Conservation (phyloP, 768 basidiomycete species). For the Mycena alexandri region DNA sequence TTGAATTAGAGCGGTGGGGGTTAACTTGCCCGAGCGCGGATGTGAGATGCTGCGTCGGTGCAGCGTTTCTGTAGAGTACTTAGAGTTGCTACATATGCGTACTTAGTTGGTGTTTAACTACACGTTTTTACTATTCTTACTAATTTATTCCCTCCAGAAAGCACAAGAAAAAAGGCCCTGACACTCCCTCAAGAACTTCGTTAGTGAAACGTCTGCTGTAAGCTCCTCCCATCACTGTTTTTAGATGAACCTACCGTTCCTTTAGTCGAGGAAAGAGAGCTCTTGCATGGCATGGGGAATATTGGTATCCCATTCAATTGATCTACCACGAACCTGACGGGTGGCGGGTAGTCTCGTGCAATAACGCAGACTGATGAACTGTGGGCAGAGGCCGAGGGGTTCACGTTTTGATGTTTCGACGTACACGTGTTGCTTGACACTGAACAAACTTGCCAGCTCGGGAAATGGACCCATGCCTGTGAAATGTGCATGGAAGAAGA, state of each 20-base stretch:
- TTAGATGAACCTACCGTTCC: no score
- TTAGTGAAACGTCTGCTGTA: background rate
- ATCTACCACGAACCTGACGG: background rate
- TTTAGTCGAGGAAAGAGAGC: slow-evolving; percentile 3
- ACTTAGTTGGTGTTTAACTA: no score
- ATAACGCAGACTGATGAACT: no score
- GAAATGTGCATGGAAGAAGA: background rate
- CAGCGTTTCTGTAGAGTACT: no score
- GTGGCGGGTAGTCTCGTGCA: no score
- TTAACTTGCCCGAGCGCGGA: no score
- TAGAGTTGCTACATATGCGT: no score
- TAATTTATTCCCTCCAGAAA: background rate
- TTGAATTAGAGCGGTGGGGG: no score
- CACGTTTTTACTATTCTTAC: background rate
- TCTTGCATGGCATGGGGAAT: background rate
- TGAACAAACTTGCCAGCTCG: background rate
- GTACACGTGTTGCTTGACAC: no score
- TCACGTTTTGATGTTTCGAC: no score
- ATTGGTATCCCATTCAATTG: slow-evolving; percentile 7
- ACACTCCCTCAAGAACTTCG: background rate
- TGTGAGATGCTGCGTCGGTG: no score
- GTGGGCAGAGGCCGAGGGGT: no score
- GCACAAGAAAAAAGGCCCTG: background rate
- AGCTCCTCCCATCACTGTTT: background rate
- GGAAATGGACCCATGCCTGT: slow-evolving; percentile 7